These are phyloP conservation scores for Diplogelasinospora grovesii DNA, from an alignment of 495 filamentous ascomycete species.

Conservation along the genomic window DNA sequence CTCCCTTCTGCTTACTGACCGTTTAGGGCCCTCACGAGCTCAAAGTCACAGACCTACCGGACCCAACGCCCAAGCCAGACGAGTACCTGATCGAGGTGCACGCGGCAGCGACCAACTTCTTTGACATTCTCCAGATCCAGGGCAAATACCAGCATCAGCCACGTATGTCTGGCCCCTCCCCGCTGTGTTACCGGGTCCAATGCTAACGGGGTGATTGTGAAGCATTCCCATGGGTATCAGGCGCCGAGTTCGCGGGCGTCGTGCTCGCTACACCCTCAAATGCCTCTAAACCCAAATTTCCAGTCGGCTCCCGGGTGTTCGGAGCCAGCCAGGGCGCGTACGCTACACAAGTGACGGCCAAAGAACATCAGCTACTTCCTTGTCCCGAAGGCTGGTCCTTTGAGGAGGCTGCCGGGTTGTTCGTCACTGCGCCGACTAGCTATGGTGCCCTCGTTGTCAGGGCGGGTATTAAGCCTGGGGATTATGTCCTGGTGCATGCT, in stretches of 20 bases:
- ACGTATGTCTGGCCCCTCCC: constrained; percentile 22
- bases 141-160: constrained; percentile 66
- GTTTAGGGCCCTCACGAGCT: constrained; percentile 71
- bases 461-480: constrained; percentile 67
- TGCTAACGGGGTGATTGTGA: constrained; percentile 12
- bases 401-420: constrained; percentile 78
- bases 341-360: constrained; percentile 63
- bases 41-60: constrained; percentile 62
- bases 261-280: constrained; percentile 57
- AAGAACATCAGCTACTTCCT: constrained; percentile 60
- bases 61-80: constrained; percentile 57
- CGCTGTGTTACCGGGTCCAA: not conserved
- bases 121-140: constrained; percentile 84
- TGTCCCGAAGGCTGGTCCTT: constrained; percentile 77
- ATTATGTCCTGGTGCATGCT: constrained; percentile 87
- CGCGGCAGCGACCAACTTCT: constrained; percentile 89
- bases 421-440: constrained; percentile 85
- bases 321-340: constrained; percentile 83
- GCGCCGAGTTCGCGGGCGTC: constrained; percentile 78
- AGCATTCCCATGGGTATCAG: constrained; percentile 78
- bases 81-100: constrained; percentile 88
- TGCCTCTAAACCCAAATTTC: constrained; percentile 42
- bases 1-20: constrained; percentile 8
- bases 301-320: constrained; percentile 76
- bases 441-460: constrained; percentile 78